These are phyloP conservation scores for Russula foetens DNA, from an alignment of 768 basidiomycete species.

Conservation along the genomic window DNA sequence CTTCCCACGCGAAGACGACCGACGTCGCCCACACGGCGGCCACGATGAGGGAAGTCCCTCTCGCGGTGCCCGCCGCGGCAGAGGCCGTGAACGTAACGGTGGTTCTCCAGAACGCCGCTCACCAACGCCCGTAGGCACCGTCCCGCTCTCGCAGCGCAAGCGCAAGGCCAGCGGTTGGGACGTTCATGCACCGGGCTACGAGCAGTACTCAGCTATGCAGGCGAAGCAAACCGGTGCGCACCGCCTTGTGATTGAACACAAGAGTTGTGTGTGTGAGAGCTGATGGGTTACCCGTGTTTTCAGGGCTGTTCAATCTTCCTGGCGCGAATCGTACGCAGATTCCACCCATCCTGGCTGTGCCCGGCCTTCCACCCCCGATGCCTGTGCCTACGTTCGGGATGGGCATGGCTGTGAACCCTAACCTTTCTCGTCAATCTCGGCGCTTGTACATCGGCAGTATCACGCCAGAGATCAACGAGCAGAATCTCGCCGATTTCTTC, in stretches of 20 bases:
- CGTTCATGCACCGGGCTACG: slow-evolving; percentile 91
- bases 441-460: slow-evolving; percentile 97
- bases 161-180: slow-evolving; percentile 94
- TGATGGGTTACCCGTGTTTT: neutral
- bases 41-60: slow-evolving; percentile 31
- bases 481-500: slow-evolving; percentile 89
- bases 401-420: slow-evolving; percentile 82
- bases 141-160: slow-evolving; percentile 77
- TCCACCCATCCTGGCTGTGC: slow-evolving; percentile 72
- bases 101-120: slow-evolving; percentile 76
- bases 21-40: slow-evolving; percentile 20
- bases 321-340: slow-evolving; percentile 88
- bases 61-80: slow-evolving; percentile 36
- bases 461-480: slow-evolving; percentile 89
- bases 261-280: neutral
- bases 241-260: neutral
- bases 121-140: slow-evolving; percentile 82
- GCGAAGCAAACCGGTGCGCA: slow-evolving; percentile 92
- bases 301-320: slow-evolving; percentile 93
- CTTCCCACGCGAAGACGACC: slow-evolving; percentile 31
- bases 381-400: slow-evolving; percentile 80
- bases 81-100: slow-evolving; percentile 43
- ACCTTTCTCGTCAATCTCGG: slow-evolving; percentile 86
- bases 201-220: slow-evolving; percentile 89
- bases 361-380: slow-evolving; percentile 75